Evolutionary conservation across 2,329 filamentous ascomycete genomes (phyloP).

Genomic region (Anthostomella pinea): DNA sequence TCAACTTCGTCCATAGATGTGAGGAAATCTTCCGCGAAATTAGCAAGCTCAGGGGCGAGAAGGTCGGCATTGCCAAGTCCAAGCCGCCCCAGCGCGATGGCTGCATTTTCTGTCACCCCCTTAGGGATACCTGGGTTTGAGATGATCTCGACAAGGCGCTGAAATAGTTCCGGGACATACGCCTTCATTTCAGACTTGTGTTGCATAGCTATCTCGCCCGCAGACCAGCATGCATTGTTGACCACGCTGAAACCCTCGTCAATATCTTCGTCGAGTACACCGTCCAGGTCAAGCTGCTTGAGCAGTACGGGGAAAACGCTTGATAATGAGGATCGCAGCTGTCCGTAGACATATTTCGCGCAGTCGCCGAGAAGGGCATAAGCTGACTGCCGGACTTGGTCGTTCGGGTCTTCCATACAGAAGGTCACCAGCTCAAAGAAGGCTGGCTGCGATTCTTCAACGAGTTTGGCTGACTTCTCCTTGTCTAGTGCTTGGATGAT

Average conservation of each 20-base stretch:
- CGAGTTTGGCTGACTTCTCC: conserved; percentile 70
- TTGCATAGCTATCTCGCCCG: conserved; percentile 85
- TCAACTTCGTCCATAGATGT: conserved; percentile 79
- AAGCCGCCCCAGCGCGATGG: conserved; percentile 84
- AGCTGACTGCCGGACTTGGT: conserved; percentile 93
- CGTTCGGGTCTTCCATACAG: conserved; percentile 87
- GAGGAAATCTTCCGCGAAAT: conserved; percentile 81
- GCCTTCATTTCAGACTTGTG: conserved; percentile 71
- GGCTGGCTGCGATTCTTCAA: conserved; percentile 70
- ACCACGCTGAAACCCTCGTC: conserved; percentile 87
- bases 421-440: conserved; percentile 89
- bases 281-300: conserved; percentile 80
- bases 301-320: conserved; percentile 79
- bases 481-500: conserved; percentile 86
- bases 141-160: conserved; percentile 77
- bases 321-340: conserved; percentile 71
- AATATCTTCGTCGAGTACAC: conserved; percentile 72
- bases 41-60: conserved; percentile 74
- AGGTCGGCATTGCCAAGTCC: conserved; percentile 75
- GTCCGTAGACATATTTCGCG: conserved; percentile 84
- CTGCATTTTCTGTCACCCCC: conserved; percentile 89
- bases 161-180: conserved; percentile 74
- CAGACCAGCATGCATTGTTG: conserved; percentile 98
- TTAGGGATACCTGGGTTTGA: conserved; percentile 81
- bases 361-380: conserved; percentile 95